Conservation (phyloP, 176 grass and related monocot genomes). For the Neostapfia colusana region DNA sequence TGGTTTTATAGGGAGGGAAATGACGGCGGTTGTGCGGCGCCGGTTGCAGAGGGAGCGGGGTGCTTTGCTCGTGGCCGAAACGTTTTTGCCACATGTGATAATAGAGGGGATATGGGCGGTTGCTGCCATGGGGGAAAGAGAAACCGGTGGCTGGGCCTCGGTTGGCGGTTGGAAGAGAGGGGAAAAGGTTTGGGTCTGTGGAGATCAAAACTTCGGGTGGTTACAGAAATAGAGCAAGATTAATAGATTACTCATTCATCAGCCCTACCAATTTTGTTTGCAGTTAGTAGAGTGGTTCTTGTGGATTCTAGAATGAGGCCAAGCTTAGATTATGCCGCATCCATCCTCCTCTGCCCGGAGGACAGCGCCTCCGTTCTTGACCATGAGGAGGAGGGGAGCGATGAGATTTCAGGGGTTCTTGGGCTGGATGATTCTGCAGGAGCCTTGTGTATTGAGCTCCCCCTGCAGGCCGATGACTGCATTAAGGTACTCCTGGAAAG, state of each 20-base stretch:
- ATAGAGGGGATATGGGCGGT: too few species aligned
- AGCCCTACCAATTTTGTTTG: not conserved
- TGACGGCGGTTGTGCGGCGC: too few species aligned
- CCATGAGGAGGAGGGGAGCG: conserved; percentile 44
- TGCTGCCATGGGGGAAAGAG: too few species aligned
- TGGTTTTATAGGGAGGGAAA: too few species aligned
- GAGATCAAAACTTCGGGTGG: too few species aligned
- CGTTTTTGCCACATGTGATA: too few species aligned
- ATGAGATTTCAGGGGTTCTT: conserved; percentile 16
- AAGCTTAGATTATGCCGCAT: conserved; percentile 58
- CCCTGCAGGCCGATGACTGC: conserved; percentile 57
- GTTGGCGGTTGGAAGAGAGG: too few species aligned
- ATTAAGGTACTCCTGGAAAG: conserved; percentile 44
- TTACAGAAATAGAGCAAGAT: not conserved
- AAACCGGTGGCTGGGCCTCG: too few species aligned
- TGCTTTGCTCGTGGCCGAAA: too few species aligned
- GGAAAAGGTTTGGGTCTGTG: too few species aligned
- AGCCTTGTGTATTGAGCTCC: conserved; percentile 47
- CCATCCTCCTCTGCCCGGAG: conserved; percentile 57
- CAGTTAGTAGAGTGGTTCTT: not conserved
- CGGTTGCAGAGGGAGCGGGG: too few species aligned
- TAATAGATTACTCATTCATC: not conserved
- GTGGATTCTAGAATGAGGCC: conserved; percentile 35
- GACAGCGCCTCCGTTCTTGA: conserved; percentile 45
- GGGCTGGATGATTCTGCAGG: not conserved